These are phyloP conservation scores for Termitomyces titanicus DNA, from an alignment of 768 basidiomycete species.

Conservation along the genomic window DNA sequence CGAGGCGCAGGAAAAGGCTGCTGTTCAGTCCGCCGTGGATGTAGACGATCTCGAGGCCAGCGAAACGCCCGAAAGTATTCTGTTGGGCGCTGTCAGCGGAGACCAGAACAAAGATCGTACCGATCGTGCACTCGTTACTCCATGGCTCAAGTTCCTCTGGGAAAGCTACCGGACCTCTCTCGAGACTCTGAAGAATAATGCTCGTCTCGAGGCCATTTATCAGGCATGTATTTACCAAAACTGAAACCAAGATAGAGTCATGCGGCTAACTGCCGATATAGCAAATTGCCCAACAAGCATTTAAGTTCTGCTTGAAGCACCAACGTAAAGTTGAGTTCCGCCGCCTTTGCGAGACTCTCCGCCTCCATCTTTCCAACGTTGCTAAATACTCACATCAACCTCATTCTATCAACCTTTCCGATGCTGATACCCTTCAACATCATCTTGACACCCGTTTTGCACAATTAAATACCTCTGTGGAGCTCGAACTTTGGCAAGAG, in stretches of 20 bases:
- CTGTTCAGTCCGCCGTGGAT: constrained; percentile 71
- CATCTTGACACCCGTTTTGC: constrained; percentile 97
- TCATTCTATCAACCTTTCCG: constrained; percentile 92
- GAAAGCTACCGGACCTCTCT: constrained; percentile 95
- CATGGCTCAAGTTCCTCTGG: constrained; percentile 99
- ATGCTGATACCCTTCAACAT: constrained; percentile 91
- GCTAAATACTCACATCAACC: constrained; percentile 94
- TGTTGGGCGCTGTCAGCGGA: constrained; percentile 87
- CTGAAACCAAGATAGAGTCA: neutral
- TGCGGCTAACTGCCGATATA: constrained; percentile 26
- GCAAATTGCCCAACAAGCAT: constrained; percentile 96
- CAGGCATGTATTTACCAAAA: constrained; percentile 53
- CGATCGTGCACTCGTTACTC: constrained; percentile 91
- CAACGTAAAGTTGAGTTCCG: constrained; percentile 96
- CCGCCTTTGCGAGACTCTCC: constrained; percentile 92
- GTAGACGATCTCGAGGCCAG: constrained; percentile 95
- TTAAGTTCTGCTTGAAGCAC: constrained; percentile 93
- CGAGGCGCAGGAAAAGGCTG: constrained; percentile 85
- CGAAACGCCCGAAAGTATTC: constrained; percentile 90
- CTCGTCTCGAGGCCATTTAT: constrained; percentile 88
- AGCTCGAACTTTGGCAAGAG: constrained; percentile 98
- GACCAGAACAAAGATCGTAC: constrained; percentile 91
- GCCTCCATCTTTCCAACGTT: constrained; percentile 91
- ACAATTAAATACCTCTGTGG: constrained; percentile 93
- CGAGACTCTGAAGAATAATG: constrained; percentile 95